A percentile compares a stretch with the other conserved stretches of the same genome.
Conservation (phyloP, 352 stramenopile genomes). For the Phytopythium aichiense region DNA sequence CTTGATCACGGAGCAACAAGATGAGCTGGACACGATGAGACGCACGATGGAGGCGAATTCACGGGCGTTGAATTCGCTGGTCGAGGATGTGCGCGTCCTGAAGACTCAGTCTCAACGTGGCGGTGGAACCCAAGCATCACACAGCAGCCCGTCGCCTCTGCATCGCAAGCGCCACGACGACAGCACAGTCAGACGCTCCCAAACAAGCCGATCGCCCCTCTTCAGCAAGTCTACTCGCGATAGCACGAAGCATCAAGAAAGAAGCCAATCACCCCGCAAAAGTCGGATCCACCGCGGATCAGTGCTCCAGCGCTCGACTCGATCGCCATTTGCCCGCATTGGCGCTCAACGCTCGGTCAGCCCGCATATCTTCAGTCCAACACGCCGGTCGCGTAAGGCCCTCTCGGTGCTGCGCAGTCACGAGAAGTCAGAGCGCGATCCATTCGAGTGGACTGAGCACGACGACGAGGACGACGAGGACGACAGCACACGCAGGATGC, state of each 20-base stretch:
- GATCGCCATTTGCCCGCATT: not conserved
- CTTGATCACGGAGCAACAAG: constrained; percentile 44
- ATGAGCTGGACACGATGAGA: constrained; percentile 15
- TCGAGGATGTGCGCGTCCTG: constrained; percentile 16
- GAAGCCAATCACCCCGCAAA: not conserved
- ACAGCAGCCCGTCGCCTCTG: not conserved
- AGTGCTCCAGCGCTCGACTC: not conserved
- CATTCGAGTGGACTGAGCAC: constrained; percentile 5
- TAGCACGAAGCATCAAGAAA: not conserved
- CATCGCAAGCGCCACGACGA: not conserved
- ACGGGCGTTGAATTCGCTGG: constrained; percentile 17
- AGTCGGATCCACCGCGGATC: not conserved
- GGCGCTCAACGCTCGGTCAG: not conserved
- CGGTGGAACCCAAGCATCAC: not conserved
- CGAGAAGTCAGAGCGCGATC: constrained; percentile 1
- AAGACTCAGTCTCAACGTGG: not conserved
- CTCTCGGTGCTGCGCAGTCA: not conserved
- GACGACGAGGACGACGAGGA: constrained; percentile 11
- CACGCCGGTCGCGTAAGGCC: not conserved
- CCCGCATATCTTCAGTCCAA: not conserved
- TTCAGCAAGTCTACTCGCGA: not conserved
- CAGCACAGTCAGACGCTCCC: not conserved
- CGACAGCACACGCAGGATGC: constrained; percentile 2
- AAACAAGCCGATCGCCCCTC: not conserved
- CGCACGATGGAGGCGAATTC: constrained; percentile 12